Conservation (phyloP, 2,329 filamentous ascomycete species). For the Amphichorda felina region DNA sequence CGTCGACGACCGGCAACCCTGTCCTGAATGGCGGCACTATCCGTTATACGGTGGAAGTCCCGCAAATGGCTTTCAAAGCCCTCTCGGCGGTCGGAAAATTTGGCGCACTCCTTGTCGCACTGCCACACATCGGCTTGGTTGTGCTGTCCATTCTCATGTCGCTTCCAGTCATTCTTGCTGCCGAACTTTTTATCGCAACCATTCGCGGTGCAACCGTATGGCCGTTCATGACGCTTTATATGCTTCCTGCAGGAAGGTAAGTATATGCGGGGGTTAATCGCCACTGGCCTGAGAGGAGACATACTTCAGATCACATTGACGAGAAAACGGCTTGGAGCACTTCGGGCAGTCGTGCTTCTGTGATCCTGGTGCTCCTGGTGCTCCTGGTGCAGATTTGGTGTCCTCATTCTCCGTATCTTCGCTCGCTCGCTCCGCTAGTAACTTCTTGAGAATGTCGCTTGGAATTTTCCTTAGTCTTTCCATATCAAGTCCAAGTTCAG, state of each 20-base stretch:
- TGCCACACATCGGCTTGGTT: slow-evolving; percentile 60
- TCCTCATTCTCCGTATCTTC: too few species aligned
- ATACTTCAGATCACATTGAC: slow-evolving; percentile 47
- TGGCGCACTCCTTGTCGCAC: slow-evolving; percentile 50
- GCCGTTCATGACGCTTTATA: slow-evolving; percentile 65
- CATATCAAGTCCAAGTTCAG: too few species aligned
- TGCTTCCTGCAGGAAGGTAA: slow-evolving; percentile 53
- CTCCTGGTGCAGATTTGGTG: too few species aligned
- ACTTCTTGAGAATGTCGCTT: too few species aligned
- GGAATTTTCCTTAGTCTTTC: too few species aligned
- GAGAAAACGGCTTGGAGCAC: slow-evolving; percentile 34
- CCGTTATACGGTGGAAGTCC: slow-evolving; percentile 29
- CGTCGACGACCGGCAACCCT: slow-evolving; percentile 44
- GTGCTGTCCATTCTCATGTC: slow-evolving; percentile 77
- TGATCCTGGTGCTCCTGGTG: neutral
- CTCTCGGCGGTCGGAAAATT: slow-evolving; percentile 44
- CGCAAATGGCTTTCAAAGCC: slow-evolving; percentile 51
- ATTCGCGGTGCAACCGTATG: slow-evolving; percentile 69
- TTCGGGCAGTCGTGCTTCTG: neutral
- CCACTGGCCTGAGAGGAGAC: slow-evolving; percentile 7
- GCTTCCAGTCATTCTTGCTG: slow-evolving; percentile 92
- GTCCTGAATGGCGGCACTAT: slow-evolving; percentile 20
- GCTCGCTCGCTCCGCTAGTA: too few species aligned
- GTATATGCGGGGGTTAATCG: too few species aligned
- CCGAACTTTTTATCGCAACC: slow-evolving; percentile 65